Evolutionary conservation across 768 basidiomycete genomes (phyloP), one percentile per base, ranked within the genome.

Genomic region (Termitomyces sp.): DNA sequence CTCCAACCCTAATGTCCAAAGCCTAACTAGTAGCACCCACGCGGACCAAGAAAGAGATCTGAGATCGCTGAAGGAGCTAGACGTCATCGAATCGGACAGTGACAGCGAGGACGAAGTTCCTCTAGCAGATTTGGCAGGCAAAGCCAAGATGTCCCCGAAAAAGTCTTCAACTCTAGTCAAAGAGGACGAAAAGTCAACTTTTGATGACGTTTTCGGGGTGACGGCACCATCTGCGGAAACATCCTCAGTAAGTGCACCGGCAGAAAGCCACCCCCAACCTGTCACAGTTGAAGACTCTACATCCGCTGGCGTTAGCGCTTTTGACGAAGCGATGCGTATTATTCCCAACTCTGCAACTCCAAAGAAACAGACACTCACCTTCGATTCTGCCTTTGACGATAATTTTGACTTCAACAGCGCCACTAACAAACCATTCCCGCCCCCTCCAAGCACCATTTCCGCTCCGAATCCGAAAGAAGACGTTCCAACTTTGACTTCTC

Each of bases 301-400:
- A 8, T 65, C 72, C 24, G 77, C 79, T 54, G 85, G 83, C 16
- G 76, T 86, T 1, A 84, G 76, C 61, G 89, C 82, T 52, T 90
- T 92, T 62, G 90, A 92, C 65, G 88, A 90, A 66, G 85, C 87
- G 0, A 76, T 92, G 66, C 81, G 84, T 18, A 83, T 80, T 60
- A 71, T 82, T 22, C 70, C 82, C 0, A 67, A 68, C 33, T 73
- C 70, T 38, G 65, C 70, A 9, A 62, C 70, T 10, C 64, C 80
- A 11, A 60, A 75, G 6, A 62, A 73, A 5, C 68, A 75, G 24
- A 63, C 71, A 24, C 83, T 90, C 62, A 77, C 84, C 3, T 91
- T 92, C 55, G 88, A 87, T 54, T 75, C 82, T 46, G 81, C 70
- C 16, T 79, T 79, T 45, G 79, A 80, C 20, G 78, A 79, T 56